Base-by-base conservation (phyloP, 202 grass and related monocot genomes). In the Alloteropsis angusta region DNA sequence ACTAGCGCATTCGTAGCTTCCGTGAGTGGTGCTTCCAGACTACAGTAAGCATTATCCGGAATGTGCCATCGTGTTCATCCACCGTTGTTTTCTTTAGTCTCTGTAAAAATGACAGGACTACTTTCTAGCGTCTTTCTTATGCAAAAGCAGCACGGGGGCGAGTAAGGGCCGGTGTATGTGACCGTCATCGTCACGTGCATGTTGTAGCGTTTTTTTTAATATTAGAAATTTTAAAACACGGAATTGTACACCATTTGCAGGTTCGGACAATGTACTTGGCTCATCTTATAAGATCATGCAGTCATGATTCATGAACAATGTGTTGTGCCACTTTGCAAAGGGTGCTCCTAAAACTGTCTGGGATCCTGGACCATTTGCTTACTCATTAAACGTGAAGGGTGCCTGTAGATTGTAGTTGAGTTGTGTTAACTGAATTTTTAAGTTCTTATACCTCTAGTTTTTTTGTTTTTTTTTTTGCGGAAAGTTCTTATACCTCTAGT, bases 71-170 rank as follows among this genome's bases (percentile, higher is more conserved):
- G 9, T 74, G 18, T 60, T 26, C 64, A 17, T 62, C 74, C 52
- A 68, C 52, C 53, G 53, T 75, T 10, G 13, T 53, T 78, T 41
- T 16, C 30, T 72, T 46, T 68, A 45, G 28, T 79, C 75, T 60
- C 45, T 47, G n/a, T 53, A 54, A 43, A 79, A 61, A 74, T 60
- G 68, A 84, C 64, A 60, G 22, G 42, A 69, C 2, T 83, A 63
- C 63, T 62, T 39, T 69, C 9, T 19, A 4, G 15, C 42, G 61
- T 66, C 22, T 9, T 49, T 30, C 48, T 46, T 68, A 48, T 3
- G 25, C 48, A 18, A 30, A 25, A 9, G 23, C 28, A 30, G 28
- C 28, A 30, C 3, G 11, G 2, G 46, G n/a, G 32, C 13, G 60
- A 63, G 57, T 19, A 53, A 39, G 41, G 22, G 34, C 16, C 30